A percentile compares a stretch with the other conserved stretches of the same genome.
Evolutionary conservation across 129 eudicot species (phyloP).

Genomic region (Lonicera japonica): DNA sequence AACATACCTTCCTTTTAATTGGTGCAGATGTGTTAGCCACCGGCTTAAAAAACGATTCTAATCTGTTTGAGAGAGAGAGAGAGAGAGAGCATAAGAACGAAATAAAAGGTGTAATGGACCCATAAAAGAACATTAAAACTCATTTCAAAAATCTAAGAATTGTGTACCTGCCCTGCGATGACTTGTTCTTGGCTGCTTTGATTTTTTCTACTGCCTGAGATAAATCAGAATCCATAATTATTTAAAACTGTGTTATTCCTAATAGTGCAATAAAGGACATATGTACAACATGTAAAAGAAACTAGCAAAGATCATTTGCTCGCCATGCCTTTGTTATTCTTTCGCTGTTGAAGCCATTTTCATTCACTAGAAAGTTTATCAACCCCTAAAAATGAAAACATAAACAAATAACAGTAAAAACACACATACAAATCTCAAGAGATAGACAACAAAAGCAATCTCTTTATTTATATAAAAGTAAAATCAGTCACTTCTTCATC

Average conservation of each 20-base stretch:
- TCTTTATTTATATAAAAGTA: too few relatives aligned
- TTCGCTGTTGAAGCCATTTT: slow-evolving; percentile 90
- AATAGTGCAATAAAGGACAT: background rate
- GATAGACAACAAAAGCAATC: background rate
- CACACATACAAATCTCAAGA: background rate
- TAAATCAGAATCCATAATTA: slow-evolving; percentile 9
- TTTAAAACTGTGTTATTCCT: background rate
- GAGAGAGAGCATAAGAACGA: slow-evolving; percentile 2
- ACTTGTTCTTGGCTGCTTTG: slow-evolving; percentile 87
- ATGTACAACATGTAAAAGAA: background rate
- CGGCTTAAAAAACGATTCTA: slow-evolving; percentile 89
- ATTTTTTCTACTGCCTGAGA: slow-evolving; percentile 74
- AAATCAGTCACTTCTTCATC: slow-evolving; percentile 75
- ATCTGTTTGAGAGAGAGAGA: slow-evolving; percentile 38
- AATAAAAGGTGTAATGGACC: slow-evolving; percentile 4
- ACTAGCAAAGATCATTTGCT: background rate
- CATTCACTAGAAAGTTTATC: slow-evolving; percentile 74
- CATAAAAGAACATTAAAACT: background rate
- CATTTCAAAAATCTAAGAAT: background rate
- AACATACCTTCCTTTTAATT: slow-evolving; percentile 67
- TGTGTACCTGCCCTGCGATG: slow-evolving; percentile 80
- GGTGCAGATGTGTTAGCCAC: slow-evolving; percentile 52
- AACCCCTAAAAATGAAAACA: slow-evolving; percentile 50
- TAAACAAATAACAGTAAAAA: background rate
- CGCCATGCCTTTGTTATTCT: slow-evolving; percentile 69